phyloP scores from a whole-genome alignment of 805 yeast genomes.

The Teunomyces lycoperdinae region DNA sequence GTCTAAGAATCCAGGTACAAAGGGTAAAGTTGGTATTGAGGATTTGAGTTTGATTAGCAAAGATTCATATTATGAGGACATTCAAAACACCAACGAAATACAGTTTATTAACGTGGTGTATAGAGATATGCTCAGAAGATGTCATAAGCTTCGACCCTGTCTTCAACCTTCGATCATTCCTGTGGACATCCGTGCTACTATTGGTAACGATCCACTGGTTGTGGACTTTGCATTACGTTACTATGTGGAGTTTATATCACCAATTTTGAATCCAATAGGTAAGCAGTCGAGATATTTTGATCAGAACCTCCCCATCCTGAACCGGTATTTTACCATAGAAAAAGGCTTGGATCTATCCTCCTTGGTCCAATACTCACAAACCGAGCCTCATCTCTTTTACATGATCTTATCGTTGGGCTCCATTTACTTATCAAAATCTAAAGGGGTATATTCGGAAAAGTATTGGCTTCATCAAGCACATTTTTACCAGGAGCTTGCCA shows the following conservation, averaged over 20 bases:
- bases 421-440: slow-evolving; percentile 19
- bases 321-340: slow-evolving; percentile 16
- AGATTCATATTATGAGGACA: slow-evolving; percentile 12
- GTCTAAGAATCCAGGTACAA: slow-evolving; percentile 13
- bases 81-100: slow-evolving; percentile 9
- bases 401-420: slow-evolving; percentile 24
- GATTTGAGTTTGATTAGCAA: slow-evolving; percentile 13
- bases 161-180: slow-evolving; percentile 23
- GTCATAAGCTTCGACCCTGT: slow-evolving; percentile 7
- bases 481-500: slow-evolving; percentile 16
- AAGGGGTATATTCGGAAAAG: slow-evolving; percentile 5
- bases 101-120: slow-evolving; percentile 18
- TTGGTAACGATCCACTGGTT: slow-evolving; percentile 11
- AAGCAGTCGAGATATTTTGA: slow-evolving; percentile 7
- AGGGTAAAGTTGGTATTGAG: neutral
- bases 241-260: slow-evolving; percentile 24
- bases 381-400: slow-evolving; percentile 19
- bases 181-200: slow-evolving; percentile 12
- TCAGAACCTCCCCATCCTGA: slow-evolving; percentile 7
- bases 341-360: slow-evolving; percentile 21
- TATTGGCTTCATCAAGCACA: slow-evolving; percentile 19
- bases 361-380: slow-evolving; percentile 24
- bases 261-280: slow-evolving; percentile 28
- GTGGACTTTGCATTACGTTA: slow-evolving; percentile 22
- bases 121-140: slow-evolving; percentile 11